Evolutionary conservation across 768 basidiomycete genomes (phyloP), one percentile per base, ranked within the genome.

Genomic region (Lentinus brumalis): DNA sequence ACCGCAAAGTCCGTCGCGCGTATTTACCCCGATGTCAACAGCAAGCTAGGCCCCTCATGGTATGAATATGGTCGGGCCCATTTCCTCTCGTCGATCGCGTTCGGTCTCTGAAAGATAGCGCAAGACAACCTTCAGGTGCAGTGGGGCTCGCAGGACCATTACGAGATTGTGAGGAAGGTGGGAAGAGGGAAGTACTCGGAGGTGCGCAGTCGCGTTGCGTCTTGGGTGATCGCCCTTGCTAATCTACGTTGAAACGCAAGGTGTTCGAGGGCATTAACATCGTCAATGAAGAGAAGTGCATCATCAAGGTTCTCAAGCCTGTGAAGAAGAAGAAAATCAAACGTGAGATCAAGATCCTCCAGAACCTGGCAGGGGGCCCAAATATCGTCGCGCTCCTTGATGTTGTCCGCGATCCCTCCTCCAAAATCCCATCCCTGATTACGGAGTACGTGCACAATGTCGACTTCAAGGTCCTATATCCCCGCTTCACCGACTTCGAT

Each of bases 261-360:
- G 92, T 94, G 60, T 96, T 96, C 67, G 94, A 96, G 75, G 95
- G 95, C 7, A 86, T 96, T 70, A 92, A 96, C 73, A 87, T 94
- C 62, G 86, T 91, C 53, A 90, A 88, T 62, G 91, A 94, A 69
- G 91, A 92, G 76, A 96, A 96, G 77, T 96, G 94, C 74, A 96
- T 96, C 76, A 95, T 98, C 79, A 98, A 98, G 75, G 96, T 98
- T 35, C 83, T 98, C 67, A 98, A 98, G 75, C 96, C 96, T 0
- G 96, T 98, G 42, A 98, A 98, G 84, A 98, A 98, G 86, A 98
- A 98, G 86, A 98, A 98, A 79, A 98, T 98, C 77, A 98, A 98
- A 79, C 85, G 96, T 64, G 96, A 98, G 78, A 97, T 98, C 75
- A 98, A 98, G 81, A 96, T 98, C 70, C 78, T 98, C 29, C 94